These are phyloP conservation scores for Miscanthus sacchariflorus DNA, from an alignment of 202 grass and related monocot genomes.

Conservation along the genomic window DNA sequence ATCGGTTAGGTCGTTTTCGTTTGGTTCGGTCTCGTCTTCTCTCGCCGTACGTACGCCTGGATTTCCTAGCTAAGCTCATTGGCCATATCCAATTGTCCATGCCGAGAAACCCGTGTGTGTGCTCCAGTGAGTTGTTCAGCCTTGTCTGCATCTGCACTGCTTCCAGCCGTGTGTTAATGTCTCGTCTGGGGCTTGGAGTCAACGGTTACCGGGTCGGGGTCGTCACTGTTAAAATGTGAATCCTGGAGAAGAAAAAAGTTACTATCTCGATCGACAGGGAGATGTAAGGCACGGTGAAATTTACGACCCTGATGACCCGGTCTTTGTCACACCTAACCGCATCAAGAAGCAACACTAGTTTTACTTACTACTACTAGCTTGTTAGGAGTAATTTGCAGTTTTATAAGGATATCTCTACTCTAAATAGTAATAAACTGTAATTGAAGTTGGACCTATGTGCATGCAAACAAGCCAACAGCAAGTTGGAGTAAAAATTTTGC, in stretches of 20 bases:
- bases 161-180: too few species aligned
- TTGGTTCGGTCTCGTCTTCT: not conserved
- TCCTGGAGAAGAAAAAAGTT: not conserved
- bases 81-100: not conserved
- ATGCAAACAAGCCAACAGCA: too few species aligned
- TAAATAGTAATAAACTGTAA: not conserved
- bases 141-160: too few species aligned
- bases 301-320: conserved; percentile 3
- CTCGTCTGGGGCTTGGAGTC: too few species aligned
- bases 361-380: conserved; percentile 19
- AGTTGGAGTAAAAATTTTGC: too few species aligned
- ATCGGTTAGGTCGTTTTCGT: conserved; percentile 42
- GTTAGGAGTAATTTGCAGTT: not conserved
- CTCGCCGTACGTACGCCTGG: not conserved
- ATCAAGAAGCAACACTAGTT: conserved; percentile 32
- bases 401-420: not conserved
- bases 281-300: not conserved
- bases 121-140: too few species aligned
- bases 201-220: not conserved
- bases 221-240: conserved; percentile 16
- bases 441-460: not conserved
- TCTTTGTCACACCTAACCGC: conserved; percentile 23
- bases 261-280: not conserved
- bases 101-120: too few species aligned
- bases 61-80: not conserved